These are phyloP conservation scores for Penicillium desertorum DNA, from an alignment of 495 filamentous ascomycete genomes.

Conservation along the genomic window DNA sequence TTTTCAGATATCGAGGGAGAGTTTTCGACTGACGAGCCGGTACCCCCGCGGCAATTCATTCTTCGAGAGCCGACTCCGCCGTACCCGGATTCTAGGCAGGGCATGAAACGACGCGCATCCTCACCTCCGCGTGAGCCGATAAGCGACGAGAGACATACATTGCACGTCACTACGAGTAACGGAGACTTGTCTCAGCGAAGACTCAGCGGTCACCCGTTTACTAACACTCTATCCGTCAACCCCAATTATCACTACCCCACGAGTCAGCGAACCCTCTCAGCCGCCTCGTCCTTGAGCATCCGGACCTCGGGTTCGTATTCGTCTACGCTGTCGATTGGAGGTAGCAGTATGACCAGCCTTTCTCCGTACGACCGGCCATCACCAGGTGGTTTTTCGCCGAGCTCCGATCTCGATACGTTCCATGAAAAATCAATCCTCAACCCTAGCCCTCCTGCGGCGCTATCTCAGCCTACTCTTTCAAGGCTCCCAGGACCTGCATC, in stretches of 20 bases:
- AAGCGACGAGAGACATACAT: conserved; percentile 60
- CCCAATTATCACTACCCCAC: conserved; percentile 57
- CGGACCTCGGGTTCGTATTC: conserved; percentile 71
- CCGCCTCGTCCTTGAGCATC: conserved; percentile 65
- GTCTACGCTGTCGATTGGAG: conserved; percentile 65
- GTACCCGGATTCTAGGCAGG: conserved; percentile 50
- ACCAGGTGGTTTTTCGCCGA: conserved; percentile 69
- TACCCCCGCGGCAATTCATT: conserved; percentile 56
- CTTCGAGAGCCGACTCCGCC: conserved; percentile 58
- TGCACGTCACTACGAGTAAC: conserved; percentile 56
- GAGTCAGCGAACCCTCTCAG: conserved; percentile 69
- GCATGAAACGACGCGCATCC: conserved; percentile 76
- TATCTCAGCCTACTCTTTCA: conserved; percentile 30
- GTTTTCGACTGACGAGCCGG: conserved; percentile 66
- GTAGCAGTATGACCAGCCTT: conserved; percentile 72
- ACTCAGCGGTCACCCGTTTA: conserved; percentile 57
- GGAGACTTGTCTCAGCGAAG: conserved; percentile 68
- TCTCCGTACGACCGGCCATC: conserved; percentile 72
- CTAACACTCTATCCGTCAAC: conserved; percentile 57
- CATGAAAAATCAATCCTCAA: conserved; percentile 52
- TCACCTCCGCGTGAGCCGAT: conserved; percentile 76
- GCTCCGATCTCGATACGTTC: conserved; percentile 50
- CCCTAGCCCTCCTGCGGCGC: conserved; percentile 55
- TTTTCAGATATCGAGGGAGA: conserved; percentile 64
- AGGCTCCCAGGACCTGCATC: conserved; percentile 24